A percentile compares a stretch with the other conserved stretches of the same genome.
Conservation (phyloP, 805 yeast species). For the Cyberlindnera samutprakarnensis region DNA sequence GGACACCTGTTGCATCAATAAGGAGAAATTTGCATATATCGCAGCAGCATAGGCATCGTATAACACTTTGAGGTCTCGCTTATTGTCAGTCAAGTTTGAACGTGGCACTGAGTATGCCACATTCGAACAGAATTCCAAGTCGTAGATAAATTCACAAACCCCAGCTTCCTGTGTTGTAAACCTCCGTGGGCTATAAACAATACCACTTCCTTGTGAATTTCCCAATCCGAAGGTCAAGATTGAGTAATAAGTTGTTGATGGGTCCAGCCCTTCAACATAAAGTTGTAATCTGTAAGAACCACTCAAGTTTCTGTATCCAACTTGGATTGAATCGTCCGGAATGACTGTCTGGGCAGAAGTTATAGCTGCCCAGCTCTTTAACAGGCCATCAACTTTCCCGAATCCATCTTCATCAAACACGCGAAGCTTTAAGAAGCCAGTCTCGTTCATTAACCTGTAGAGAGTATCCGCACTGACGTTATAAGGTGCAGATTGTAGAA, state of each 20-base stretch:
- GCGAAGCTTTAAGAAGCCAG: constrained; percentile 2
- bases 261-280: constrained; percentile 50
- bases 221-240: constrained; percentile 47
- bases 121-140: constrained; percentile 65
- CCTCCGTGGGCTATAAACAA: constrained; percentile 45
- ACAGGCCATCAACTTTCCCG: constrained; percentile 1
- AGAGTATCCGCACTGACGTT: constrained; percentile 16
- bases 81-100: constrained; percentile 25
- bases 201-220: constrained; percentile 46
- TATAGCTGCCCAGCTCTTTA: constrained; percentile 10
- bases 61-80: constrained; percentile 29
- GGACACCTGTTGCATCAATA: constrained; percentile 66
- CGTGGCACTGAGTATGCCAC: constrained; percentile 88
- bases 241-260: constrained; percentile 56
- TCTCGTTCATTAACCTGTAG: constrained; percentile 6
- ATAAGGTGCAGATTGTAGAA: constrained; percentile 55
- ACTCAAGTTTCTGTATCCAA: constrained; percentile 13
- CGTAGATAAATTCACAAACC: constrained; percentile 69
- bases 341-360: constrained; percentile 4
- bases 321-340: not conserved
- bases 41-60: constrained; percentile 60
- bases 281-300: constrained; percentile 48
- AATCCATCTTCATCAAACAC: constrained; percentile 8
- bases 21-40: constrained; percentile 58
- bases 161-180: constrained; percentile 48